Base-by-base conservation (phyloP, 805 yeast species). In the Zygoascus tannicola region DNA sequence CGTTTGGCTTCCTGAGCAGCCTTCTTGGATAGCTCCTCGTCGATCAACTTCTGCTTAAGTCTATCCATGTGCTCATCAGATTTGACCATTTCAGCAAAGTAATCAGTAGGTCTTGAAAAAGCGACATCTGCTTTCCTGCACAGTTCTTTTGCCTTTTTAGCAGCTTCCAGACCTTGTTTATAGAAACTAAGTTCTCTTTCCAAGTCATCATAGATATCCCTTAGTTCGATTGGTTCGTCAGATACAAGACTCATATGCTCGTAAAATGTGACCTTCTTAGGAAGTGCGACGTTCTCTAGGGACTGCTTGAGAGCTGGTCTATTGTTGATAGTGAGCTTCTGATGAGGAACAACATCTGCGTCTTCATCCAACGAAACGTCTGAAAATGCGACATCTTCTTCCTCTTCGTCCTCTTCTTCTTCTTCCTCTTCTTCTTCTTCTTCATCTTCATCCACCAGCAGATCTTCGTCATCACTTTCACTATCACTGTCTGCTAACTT, bases 71-170 rank as follows among this genome's bases (percentile, higher is more conserved):
- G 99, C 63, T 86, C 96, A 64, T 92, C 98, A 44, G 88, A 81
- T 69, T 92, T 92, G 48, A 87, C 85, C 98, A 92, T 92, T 67
- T 92, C 98, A 16, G 98, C 99, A 68, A 92, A 92, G 64, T 85
- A 92, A 62, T 92, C 98, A 57, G 76, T 68, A 32, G 99, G 99
- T 64, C 98, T 78, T 22, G 94, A 73, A 63, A 92, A 92, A 48
- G 96, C 86, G 26, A 90, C 78, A 58, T 81, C 80, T 52, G 84
- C 73, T 57, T 78, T 78, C 40, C 52, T 52, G 45, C 78, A 66
- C 35, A 84, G 69, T 44, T 75, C 74, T 57, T 90, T 80, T 21
- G 84, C 95, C 53, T 73, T 76, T 41, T 73, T 66, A 22, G 84
- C 92, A 3, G 97, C 94, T 42, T 76, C 81, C 45, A 92, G 74